phyloP scores from a whole-genome alignment of 2,329 filamentous ascomycete species.

The Fusarium lateritium region DNA sequence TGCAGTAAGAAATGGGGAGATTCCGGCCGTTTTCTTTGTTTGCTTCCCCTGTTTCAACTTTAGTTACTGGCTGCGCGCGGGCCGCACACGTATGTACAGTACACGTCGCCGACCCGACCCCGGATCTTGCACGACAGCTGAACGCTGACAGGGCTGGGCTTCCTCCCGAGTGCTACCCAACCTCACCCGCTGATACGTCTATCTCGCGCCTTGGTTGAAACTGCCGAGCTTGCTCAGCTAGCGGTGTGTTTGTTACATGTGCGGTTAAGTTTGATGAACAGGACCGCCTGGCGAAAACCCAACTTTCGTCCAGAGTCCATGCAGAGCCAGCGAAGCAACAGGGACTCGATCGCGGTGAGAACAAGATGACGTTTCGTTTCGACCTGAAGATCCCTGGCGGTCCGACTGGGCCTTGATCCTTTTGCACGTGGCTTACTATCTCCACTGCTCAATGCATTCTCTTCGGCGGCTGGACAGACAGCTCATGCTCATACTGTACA shows the following conservation, averaged over 20 bases:
- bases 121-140: constrained; percentile 13
- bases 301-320: constrained; percentile 5
- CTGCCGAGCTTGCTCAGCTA: constrained; percentile 16
- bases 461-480: constrained; percentile 3
- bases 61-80: not conserved
- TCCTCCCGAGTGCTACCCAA: constrained; percentile 20
- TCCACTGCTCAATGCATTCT: constrained; percentile 12
- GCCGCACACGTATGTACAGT: not conserved
- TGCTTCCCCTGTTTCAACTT: constrained; percentile 29
- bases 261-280: constrained; percentile 16
- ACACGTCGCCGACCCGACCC: constrained; percentile 21
- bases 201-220: constrained; percentile 16
- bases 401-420: constrained; percentile 36
- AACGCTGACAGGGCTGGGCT: constrained; percentile 15
- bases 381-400: constrained; percentile 15
- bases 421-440: constrained; percentile 30
- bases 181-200: constrained; percentile 6
- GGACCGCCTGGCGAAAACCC: constrained; percentile 6
- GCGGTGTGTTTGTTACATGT: constrained; percentile 7
- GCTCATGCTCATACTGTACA: constrained; percentile 15
- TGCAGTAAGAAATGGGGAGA: not conserved
- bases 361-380: constrained; percentile 29
- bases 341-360: not conserved
- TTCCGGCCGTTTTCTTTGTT: constrained; percentile 14
- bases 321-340: constrained; percentile 33